Base-by-base conservation (phyloP, 306 rosid species). In the Prunus padus region DNA sequence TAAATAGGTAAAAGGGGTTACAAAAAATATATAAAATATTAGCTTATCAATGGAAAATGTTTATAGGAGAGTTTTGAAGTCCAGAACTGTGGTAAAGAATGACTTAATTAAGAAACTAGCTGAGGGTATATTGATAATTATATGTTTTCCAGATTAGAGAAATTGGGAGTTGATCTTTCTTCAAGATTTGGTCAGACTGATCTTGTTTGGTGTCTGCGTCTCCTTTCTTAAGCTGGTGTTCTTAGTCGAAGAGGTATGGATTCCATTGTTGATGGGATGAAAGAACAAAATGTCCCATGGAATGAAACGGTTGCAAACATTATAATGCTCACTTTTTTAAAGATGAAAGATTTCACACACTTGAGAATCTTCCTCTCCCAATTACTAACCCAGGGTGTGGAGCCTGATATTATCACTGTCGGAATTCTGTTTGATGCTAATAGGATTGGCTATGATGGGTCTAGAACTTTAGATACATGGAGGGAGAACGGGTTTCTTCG, bases 121-220 rank as follows among this genome's bases (percentile, higher is more conserved):
- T 16, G 80, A 72, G 62, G 87, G 69, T 89, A 92, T 77, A 89
- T 92, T 44, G 79, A 76, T 42, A 77, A 78, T 75, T 84, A 79
- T 69, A 89, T 86, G 93, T 89, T 79, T 87, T 89, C 96, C 20
- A 85, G 84, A 77, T 56, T 92, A 44, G 97, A 89, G 63, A 84
- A 75, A 55, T 78, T 89, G 64, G 97, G 90, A 69, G 52, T 85
- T 50, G 88, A 88, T n/a, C 75, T 92, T 56, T 73, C 79, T 66
- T 65, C 84, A 0, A 80, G 68, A 57, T 72, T 31, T 37, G 93
- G 96, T 22, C 68, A 74, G 66, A 71, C 81, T 31, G 82, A 85
- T 61, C 85, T 92, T 55, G 86, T 88, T 63, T 88, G 93, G 96
- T 87, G 85, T 75, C 76, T 88, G 50, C 86, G 86, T 64, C 86